A percentile compares a stretch with the other conserved stretches of the same genome.
Evolutionary conservation across 2,329 filamentous ascomycete species (phyloP).

Genomic region (Colletotrichum sojae): DNA sequence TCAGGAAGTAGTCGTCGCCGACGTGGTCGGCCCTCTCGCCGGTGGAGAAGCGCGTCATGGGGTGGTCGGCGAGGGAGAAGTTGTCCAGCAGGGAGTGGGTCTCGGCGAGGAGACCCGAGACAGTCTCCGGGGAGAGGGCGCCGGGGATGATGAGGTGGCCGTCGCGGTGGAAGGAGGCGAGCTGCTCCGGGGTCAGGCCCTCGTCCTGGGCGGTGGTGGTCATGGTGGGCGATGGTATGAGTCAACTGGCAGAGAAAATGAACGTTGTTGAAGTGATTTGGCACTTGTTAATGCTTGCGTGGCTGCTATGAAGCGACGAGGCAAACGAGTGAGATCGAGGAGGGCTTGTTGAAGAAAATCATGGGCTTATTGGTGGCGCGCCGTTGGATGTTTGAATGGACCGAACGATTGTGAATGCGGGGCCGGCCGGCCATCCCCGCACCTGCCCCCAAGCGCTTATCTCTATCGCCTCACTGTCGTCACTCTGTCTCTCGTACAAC

Average conservation of each 20-base stretch:
- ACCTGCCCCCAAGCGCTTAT: slow-evolving; percentile 27
- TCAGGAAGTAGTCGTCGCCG: slow-evolving; percentile 94
- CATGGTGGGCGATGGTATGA: slow-evolving; percentile 8
- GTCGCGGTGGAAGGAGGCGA: slow-evolving; percentile 81
- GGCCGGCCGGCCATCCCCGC: slow-evolving; percentile 29
- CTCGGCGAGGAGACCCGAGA: slow-evolving; percentile 79
- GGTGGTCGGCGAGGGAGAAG: slow-evolving; percentile 87
- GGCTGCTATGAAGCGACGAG: neutral
- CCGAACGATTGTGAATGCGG: slow-evolving; percentile 27
- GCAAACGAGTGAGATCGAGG: neutral
- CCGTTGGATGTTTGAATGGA: slow-evolving; percentile 16
- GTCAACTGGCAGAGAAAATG: neutral
- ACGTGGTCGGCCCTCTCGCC: slow-evolving; percentile 83
- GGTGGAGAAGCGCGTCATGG: slow-evolving; percentile 94
- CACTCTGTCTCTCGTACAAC: slow-evolving; percentile 2
- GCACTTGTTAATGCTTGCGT: neutral
- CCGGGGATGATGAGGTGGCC: slow-evolving; percentile 91
- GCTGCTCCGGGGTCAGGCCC: slow-evolving; percentile 80
- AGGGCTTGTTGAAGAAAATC: neutral
- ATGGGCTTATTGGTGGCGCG: slow-evolving; percentile 12
- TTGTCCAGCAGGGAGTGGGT: slow-evolving; percentile 80
- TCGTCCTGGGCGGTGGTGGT: slow-evolving; percentile 39
- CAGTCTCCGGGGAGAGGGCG: slow-evolving; percentile 77
- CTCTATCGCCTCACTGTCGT: slow-evolving; percentile 19
- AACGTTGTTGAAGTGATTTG: neutral